A percentile compares a stretch with the other conserved stretches of the same genome.
Conservation (phyloP, 1,284 basidiomycete species). For the Malassezia equina region DNA sequence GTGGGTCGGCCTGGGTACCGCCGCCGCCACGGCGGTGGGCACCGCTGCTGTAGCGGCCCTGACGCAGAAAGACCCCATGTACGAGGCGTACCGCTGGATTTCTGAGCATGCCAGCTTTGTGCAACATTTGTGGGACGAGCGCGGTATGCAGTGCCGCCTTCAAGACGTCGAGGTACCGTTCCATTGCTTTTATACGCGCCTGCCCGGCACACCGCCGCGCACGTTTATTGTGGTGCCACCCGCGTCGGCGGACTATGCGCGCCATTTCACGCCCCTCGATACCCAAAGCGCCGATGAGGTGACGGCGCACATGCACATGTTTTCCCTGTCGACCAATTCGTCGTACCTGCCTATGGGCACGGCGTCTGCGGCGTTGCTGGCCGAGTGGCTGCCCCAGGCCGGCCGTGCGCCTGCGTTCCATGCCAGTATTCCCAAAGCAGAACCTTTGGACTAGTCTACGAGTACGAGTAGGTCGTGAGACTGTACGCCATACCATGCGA, state of each 20-base stretch:
- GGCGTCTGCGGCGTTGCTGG: not conserved
- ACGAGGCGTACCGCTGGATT: constrained; percentile 54
- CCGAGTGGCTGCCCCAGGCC: not conserved
- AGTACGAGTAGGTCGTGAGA: constrained; percentile 10
- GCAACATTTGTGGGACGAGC: constrained; percentile 72
- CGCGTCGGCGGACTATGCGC: constrained; percentile 11
- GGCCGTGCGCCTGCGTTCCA: not conserved
- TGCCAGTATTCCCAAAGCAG: not conserved
- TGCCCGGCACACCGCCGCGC: constrained; percentile 20
- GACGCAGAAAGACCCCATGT: constrained; percentile 53
- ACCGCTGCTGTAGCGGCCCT: constrained; percentile 62
- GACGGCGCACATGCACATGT: constrained; percentile 80
- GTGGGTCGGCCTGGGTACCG: constrained; percentile 20
- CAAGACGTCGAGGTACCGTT: constrained; percentile 50
- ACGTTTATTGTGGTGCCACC: constrained; percentile 43
- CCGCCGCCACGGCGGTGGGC: constrained; percentile 60
- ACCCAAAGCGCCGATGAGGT: constrained; percentile 64
- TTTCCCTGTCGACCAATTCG: constrained; percentile 69
- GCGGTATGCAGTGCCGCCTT: constrained; percentile 55
- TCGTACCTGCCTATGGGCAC: constrained; percentile 74
- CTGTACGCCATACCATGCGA: constrained; percentile 27
- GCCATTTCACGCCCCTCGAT: constrained; percentile 25
- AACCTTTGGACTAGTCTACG: not conserved
- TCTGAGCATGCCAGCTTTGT: constrained; percentile 85
- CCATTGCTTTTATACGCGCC: constrained; percentile 39